Evolutionary conservation across 2,329 filamentous ascomycete genomes (phyloP).

Genomic region (Hypoxylon sp.): DNA sequence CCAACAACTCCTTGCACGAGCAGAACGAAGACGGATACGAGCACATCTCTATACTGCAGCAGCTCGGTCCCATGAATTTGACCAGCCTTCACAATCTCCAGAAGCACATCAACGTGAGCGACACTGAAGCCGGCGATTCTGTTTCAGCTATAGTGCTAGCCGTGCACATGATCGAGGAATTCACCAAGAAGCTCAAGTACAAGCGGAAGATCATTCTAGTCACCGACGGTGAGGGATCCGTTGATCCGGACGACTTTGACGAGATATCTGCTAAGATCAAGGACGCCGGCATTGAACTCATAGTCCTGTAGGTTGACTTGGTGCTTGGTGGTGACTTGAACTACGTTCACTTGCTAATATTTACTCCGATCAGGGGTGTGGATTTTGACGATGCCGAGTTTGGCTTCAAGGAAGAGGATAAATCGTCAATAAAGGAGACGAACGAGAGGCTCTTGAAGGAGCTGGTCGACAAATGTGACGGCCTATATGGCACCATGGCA

Average conservation of each 20-base stretch:
- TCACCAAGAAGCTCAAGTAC: constrained; percentile 84
- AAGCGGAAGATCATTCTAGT: constrained; percentile 82
- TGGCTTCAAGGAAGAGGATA: constrained; percentile 91
- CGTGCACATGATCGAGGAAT: constrained; percentile 81
- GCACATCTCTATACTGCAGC: constrained; percentile 83
- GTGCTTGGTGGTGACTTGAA: not conserved
- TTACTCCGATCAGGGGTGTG: constrained; percentile 67
- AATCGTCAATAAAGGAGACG: constrained; percentile 72
- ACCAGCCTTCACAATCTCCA: constrained; percentile 72
- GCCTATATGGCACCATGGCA: constrained; percentile 81
- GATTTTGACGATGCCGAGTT: constrained; percentile 94
- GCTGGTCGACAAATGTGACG: constrained; percentile 73
- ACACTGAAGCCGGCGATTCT: constrained; percentile 77
- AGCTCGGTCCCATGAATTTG: constrained; percentile 67
- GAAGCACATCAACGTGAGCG: constrained; percentile 69
- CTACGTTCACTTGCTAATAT: constrained; percentile 27
- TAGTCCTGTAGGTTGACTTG: constrained; percentile 73
- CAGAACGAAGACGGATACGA: constrained; percentile 78
- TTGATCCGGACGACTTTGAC: constrained; percentile 75
- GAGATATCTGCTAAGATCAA: constrained; percentile 79
- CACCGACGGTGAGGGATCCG: constrained; percentile 78
- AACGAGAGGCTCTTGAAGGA: constrained; percentile 76
- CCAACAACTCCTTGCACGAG: constrained; percentile 71
- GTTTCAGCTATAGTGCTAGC: constrained; percentile 88
- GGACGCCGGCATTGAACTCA: constrained; percentile 77